Conservation (phyloP, 345 rosid genomes). For the Eucalyptus microcorys region DNA sequence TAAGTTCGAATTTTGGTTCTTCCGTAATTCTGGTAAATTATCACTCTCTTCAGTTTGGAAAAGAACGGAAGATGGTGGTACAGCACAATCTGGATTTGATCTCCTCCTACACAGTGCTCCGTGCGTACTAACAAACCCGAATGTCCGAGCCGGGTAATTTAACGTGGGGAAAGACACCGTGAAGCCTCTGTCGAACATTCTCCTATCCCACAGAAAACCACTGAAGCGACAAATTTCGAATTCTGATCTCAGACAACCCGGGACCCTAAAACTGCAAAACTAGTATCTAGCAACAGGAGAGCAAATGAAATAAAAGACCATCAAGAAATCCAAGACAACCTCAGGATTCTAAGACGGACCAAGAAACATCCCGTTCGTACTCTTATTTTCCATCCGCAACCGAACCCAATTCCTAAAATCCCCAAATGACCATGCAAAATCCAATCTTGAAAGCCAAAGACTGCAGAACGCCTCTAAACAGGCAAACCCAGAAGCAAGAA, state of each 20-base stretch:
- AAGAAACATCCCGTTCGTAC: background rate
- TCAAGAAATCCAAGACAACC: background rate
- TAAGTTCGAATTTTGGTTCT: constrained; percentile 14
- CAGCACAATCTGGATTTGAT: constrained; percentile 26
- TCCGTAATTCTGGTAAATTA: constrained; percentile 24
- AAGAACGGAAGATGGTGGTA: constrained; percentile 41
- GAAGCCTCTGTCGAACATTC: constrained; percentile 40
- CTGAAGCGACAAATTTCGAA: background rate
- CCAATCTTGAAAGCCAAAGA: background rate
- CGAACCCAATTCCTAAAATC: background rate
- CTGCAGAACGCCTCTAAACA: background rate
- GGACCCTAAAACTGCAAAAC: background rate
- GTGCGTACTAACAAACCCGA: constrained; percentile 7
- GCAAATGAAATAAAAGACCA: background rate
- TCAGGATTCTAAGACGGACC: background rate
- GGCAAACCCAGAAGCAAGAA: background rate
- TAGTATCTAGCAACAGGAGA: background rate
- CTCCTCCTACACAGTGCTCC: constrained; percentile 13
- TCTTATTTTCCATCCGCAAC: background rate
- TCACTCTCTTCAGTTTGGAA: constrained; percentile 45
- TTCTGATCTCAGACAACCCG: background rate
- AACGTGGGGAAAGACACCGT: constrained; percentile 25
- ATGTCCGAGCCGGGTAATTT: constrained; percentile 20
- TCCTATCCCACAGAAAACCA: background rate
- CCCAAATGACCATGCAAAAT: background rate